A percentile compares a stretch with the other conserved stretches of the same genome.
phyloP scores from a whole-genome alignment of 2,329 filamentous ascomycete genomes.

The Penicillium italicum region DNA sequence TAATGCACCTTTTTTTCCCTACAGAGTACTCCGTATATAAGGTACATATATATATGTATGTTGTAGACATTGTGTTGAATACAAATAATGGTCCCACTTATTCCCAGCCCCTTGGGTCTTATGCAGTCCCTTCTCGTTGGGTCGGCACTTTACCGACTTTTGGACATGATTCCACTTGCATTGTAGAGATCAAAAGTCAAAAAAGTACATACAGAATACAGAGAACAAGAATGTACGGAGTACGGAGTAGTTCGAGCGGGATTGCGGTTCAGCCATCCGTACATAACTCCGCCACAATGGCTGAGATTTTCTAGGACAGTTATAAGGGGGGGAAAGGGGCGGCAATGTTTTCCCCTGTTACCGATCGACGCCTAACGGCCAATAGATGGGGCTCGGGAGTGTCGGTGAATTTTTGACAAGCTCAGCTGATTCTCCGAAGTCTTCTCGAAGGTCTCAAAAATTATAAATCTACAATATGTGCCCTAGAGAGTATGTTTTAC shows the following conservation, averaged over 20 bases:
- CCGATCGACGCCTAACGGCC: slow-evolving; percentile 20
- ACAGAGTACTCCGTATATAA: background rate
- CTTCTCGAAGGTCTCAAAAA: slow-evolving; percentile 21
- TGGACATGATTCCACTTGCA: slow-evolving; percentile 10
- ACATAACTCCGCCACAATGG: background rate
- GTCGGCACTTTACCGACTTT: slow-evolving; percentile 27
- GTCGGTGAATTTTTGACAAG: slow-evolving; percentile 28
- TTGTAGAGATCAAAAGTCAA: background rate
- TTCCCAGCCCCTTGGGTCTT: slow-evolving; percentile 22
- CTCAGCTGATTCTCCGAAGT: slow-evolving; percentile 22
- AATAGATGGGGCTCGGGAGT: slow-evolving; percentile 16
- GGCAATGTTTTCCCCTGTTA: slow-evolving; percentile 6
- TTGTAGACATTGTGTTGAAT: background rate
- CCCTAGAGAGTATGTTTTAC: background rate
- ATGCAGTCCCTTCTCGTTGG: slow-evolving; percentile 20
- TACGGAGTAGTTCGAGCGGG: background rate
- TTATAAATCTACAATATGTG: background rate
- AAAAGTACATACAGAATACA: background rate
- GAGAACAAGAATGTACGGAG: background rate
- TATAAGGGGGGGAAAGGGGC: slow-evolving; percentile 1
- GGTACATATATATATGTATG: background rate
- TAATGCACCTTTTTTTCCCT: slow-evolving; percentile 5
- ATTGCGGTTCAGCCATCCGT: background rate
- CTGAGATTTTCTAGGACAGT: background rate
- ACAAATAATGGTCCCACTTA: slow-evolving; percentile 23